Evolutionary conservation across 2,329 filamentous ascomycete species (phyloP), one percentile per base, ranked within the genome.

Genomic region (Nemania sp.): DNA sequence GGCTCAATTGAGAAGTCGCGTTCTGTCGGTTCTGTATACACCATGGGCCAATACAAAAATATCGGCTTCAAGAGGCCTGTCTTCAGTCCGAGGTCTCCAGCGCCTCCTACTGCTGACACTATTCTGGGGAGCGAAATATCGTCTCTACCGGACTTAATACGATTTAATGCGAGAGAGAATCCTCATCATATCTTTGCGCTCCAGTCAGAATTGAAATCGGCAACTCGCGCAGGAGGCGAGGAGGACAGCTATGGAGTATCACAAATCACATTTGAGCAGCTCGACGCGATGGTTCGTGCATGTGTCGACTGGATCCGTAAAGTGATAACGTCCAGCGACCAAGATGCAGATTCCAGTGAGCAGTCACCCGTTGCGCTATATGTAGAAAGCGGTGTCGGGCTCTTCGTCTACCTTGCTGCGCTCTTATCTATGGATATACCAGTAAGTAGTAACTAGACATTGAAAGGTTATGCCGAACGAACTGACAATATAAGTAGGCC

Each of bases 91-190:
- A 34, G 31, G 8, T 3, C 44, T 12, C 37, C 50, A 8, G 50
- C 6, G 14, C 12, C 23, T 39, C 14, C 24, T 14, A 28, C 19
- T 19, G 20, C 5, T n/a, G 6, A n/a, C 9, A 20, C 41, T 24
- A 24, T 41, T 20, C 15, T 24, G 7, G 48, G 41, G 19, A 47
- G 20, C 6, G 36, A 30, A 14, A 63, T 63, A 39, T 49, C 57
- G 11, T 60, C 55, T 9, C 49, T 63, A 9, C 52, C 59, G 12
- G 53, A 63, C 19, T 49, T 63, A n/a, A 59, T 63, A 12, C 57
- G 26, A 6, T 62, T 57, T 42, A 63, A 63, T 37, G 55, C 57
- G 3, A 17, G 20, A 19, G n/a, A 58, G 5, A 63, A 63, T 40
- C 57, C 52, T 5, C 34, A 61, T 26, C 49, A 56, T 22, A 40